These are phyloP conservation scores for Beauveria asiatica DNA, from an alignment of 2,329 filamentous ascomycete species.

Conservation along the genomic window DNA sequence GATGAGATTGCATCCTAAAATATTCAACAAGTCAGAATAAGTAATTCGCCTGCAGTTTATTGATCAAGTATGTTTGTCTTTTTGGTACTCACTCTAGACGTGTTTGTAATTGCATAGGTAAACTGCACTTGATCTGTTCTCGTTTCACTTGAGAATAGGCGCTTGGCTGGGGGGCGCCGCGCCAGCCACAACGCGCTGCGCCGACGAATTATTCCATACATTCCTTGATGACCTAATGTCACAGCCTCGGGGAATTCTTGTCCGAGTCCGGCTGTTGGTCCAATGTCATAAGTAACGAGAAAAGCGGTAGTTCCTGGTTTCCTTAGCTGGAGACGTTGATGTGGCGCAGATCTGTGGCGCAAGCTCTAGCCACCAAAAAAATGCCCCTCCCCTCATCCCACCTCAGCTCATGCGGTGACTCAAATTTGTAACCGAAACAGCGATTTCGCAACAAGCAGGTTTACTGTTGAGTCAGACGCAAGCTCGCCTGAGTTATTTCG, in stretches of 20 bases:
- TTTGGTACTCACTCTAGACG: not conserved
- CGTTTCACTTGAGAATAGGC: constrained; percentile 2
- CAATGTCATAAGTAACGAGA: not conserved
- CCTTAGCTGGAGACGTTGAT: not conserved
- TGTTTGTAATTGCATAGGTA: constrained; percentile 8
- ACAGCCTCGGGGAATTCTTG: not conserved
- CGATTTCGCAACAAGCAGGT: constrained; percentile 4
- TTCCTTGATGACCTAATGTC: not conserved
- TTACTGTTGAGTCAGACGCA: constrained; percentile 8
- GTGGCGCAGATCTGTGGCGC: constrained; percentile 10
- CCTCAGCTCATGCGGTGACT: constrained; percentile 9
- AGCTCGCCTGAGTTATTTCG: not conserved
- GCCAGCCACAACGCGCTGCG: not conserved
- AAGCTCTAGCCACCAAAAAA: constrained; percentile 10
- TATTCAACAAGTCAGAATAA: constrained; percentile 10
- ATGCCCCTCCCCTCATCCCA: constrained; percentile 14
- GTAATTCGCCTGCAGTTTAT: constrained; percentile 12
- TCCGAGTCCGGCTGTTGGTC: not conserved
- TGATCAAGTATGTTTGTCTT: not conserved
- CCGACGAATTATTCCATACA: not conserved
- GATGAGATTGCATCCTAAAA: constrained; percentile 13
- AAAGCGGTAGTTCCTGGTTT: not conserved
- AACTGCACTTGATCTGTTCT: constrained; percentile 8
- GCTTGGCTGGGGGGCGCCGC: not conserved
- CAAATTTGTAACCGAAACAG: constrained; percentile 6